A percentile compares a stretch with the other conserved stretches of the same genome.
These are phyloP conservation scores for Urochloa ruziziensis DNA, from an alignment of 176 grass and related monocot species.

Conservation along the genomic window DNA sequence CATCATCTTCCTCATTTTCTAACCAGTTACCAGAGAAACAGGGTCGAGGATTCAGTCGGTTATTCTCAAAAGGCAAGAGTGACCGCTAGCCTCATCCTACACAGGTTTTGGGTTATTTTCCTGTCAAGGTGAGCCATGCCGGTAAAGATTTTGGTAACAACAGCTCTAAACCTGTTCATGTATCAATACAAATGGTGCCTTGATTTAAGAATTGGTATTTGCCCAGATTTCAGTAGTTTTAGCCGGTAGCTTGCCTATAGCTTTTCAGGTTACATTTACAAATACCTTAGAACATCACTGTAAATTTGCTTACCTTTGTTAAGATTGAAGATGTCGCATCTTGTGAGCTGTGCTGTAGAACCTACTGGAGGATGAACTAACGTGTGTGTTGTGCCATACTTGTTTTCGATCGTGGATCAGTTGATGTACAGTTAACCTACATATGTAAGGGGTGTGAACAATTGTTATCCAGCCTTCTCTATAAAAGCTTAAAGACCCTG, in stretches of 20 bases:
- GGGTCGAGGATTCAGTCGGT: constrained; percentile 75
- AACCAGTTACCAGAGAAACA: constrained; percentile 69
- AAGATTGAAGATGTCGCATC: background rate
- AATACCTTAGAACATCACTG: background rate
- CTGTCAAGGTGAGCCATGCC: background rate
- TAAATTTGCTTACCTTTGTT: background rate
- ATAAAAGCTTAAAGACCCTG: background rate
- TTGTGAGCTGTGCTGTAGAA: background rate
- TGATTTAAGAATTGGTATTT: background rate
- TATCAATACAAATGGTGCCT: background rate
- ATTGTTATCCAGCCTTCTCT: background rate
- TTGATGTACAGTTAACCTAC: background rate
- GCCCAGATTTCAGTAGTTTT: background rate
- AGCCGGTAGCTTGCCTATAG: background rate
- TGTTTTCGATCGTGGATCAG: background rate
- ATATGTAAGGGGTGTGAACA: background rate
- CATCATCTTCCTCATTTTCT: constrained; percentile 61
- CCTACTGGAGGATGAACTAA: background rate
- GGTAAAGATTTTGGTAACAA: background rate
- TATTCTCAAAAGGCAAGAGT: constrained; percentile 76
- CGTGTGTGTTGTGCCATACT: background rate
- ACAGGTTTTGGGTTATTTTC: background rate
- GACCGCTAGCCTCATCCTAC: background rate
- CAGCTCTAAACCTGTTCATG: background rate
- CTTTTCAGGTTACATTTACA: background rate